Base-by-base conservation (phyloP, 306 rosid genomes). In the Argentina anserina region DNA sequence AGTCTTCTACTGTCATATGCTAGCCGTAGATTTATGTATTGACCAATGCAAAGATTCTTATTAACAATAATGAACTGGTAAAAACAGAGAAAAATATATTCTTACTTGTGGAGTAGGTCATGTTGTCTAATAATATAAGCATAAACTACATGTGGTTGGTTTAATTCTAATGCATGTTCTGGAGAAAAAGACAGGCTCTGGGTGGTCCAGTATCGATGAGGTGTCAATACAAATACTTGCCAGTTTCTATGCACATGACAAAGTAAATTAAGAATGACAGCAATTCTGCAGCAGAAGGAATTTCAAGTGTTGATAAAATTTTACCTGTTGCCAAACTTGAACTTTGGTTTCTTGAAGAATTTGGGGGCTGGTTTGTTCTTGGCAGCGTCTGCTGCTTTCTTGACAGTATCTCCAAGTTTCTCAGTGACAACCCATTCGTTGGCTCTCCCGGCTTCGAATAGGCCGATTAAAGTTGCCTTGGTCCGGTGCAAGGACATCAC, bases 401-500 rank as follows among this genome's bases (percentile, higher is more conserved):
- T 94, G 40, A 68, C 80, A 40, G 83, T 84, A 60, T 95, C 99
- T 78, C 99, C 99, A 6, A 95, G 92, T 72, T 95, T 95, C 77
- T 92, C 97, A 13, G 99, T 95, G 64, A 95, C 99, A 79, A 95
- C 96, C 99, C 99, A 95, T 80, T 95, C 99, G 42, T 95, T 95
- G 34, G 80, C 97, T 74, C 97, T 83, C 0, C 97, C 99, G 8
- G 86, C 86, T 78, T 92, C 99, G 0, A 95, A 71, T 20, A 95
- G 82, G 67, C 99, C 99, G 1, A 95, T 95, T 8, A 90, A 69
- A 26, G 97, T 92, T 0, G 97, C 99, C 80, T 95, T 95, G 20
- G 99, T 95, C n/a, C 99, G 91, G 78, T 95, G 99, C 85, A 95
- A 34, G 9, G 99, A 95, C 99, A 95, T 95, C 70, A 92, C 99